phyloP scores from a whole-genome alignment of 2,329 filamentous ascomycete genomes.

The Trichothecium sympodiale region DNA sequence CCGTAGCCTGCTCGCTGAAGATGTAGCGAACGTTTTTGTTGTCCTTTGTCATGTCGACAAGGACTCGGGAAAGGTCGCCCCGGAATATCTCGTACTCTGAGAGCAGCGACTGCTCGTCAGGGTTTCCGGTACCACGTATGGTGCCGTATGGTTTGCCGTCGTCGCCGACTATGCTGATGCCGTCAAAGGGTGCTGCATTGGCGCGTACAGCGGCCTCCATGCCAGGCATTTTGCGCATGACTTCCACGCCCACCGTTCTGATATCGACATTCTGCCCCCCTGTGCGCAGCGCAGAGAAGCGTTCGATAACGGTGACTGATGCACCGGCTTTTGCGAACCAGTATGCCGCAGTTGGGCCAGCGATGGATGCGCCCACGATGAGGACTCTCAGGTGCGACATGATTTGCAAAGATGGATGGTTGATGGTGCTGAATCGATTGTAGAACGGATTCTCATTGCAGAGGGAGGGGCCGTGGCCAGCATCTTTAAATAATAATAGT shows the following conservation, averaged over 20 bases:
- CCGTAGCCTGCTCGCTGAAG: conserved; percentile 21
- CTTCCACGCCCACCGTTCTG: conserved; percentile 21
- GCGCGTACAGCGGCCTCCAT: conserved; percentile 23
- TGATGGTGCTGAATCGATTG: too few relatives aligned
- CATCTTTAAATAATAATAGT: too few relatives aligned
- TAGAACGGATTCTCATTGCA: too few relatives aligned
- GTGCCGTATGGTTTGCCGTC: conserved; percentile 24
- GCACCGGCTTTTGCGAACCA: conserved; percentile 19
- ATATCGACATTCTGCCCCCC: conserved; percentile 26
- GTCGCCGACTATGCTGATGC: conserved; percentile 26
- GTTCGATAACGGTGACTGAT: conserved; percentile 27
- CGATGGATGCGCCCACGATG: conserved; percentile 21
- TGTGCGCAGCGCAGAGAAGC: conserved; percentile 17
- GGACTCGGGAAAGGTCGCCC: conserved; percentile 33
- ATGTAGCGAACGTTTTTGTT: conserved; percentile 18
- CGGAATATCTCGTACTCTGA: conserved; percentile 47
- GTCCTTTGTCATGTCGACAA: conserved; percentile 23
- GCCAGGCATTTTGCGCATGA: conserved; percentile 26
- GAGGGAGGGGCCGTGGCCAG: too few relatives aligned
- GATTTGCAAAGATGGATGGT: not conserved
- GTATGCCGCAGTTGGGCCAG: conserved; percentile 18
- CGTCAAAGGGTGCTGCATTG: conserved; percentile 22
- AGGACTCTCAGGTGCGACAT: conserved; percentile 12
- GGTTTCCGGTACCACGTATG: conserved; percentile 20
- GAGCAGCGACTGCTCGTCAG: conserved; percentile 29